Evolutionary conservation across 2,329 filamentous ascomycete species (phyloP).

Genomic region (Clonostachys sp.): DNA sequence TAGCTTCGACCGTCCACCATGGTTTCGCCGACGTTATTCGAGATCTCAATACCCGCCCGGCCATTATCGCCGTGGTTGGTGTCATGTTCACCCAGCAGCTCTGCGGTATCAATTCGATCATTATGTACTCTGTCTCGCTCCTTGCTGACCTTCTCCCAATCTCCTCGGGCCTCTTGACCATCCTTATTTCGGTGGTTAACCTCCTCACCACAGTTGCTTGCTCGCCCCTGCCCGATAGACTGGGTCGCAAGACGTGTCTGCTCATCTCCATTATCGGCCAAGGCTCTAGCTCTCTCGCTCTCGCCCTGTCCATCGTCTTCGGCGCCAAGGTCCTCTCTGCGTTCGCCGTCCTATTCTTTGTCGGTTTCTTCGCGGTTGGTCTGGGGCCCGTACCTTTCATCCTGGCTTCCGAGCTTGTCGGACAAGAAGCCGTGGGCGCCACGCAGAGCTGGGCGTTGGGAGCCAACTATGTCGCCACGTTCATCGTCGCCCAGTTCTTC

Average conservation of each 20-base stretch:
- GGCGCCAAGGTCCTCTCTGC: conserved; percentile 73
- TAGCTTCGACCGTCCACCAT: conserved; percentile 28
- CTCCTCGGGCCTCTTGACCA: conserved; percentile 78
- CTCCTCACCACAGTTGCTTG: conserved; percentile 76
- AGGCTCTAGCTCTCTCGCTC: conserved; percentile 68
- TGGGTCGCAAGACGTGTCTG: conserved; percentile 83
- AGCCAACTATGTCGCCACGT: conserved; percentile 87
- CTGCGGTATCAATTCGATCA: conserved; percentile 91
- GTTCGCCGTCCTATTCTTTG: conserved; percentile 77
- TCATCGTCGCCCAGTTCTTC: conserved; percentile 92
- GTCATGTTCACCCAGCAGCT: conserved; percentile 93
- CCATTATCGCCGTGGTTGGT: conserved; percentile 78
- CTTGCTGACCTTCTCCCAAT: conserved; percentile 76
- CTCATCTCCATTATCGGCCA: conserved; percentile 81
- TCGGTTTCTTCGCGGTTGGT: conserved; percentile 84
- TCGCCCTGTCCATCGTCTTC: conserved; percentile 77
- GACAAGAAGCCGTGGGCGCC: conserved; percentile 83
- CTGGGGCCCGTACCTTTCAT: conserved; percentile 95
- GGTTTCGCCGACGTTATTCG: conserved; percentile 62
- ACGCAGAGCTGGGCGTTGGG: conserved; percentile 85
- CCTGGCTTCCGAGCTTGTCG: conserved; percentile 84
- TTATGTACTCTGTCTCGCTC: conserved; percentile 97
- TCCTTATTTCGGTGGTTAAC: conserved; percentile 83
- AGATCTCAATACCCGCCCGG: conserved; percentile 64
- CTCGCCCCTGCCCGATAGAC: conserved; percentile 78